Base-by-base conservation (phyloP, 208 protist genomes). In the Trypanosoma congolense region DNA sequence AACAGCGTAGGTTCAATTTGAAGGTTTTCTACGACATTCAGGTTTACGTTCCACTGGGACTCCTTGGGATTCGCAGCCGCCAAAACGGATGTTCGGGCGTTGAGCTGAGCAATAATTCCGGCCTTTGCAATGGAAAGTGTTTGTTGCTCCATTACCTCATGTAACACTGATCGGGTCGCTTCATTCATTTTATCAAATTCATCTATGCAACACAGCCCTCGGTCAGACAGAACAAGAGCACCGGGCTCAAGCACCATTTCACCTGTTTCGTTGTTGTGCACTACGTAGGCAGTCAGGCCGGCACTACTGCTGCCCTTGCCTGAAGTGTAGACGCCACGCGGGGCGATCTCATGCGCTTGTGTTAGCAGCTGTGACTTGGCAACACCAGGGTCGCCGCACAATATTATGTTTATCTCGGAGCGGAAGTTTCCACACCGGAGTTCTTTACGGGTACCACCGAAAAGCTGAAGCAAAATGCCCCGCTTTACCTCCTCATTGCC, bases 141-240 rank as follows among this genome's bases (percentile, higher is more conserved):
- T 74, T 99, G 98, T 83, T 99, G 98, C 80, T 99, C 99, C 98
- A 99, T 99, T 18, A 95, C 98, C 80, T 99, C 99, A 71, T 99
- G 98, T 35, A 99, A 77, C 52, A 99, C 96, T 0, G 95, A 97
- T 25, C 98, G 83, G 2, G 97, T 98, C 6, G 83, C 69, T 40
- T 99, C 97, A 63, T 83, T 92, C 98, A 99, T 99, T 78, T 99
- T 99, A 75, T 99, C 99, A 77, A 99, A 99, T 80, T 99, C 99
- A 69, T 99, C 99, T 50, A 99, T 99, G 81, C 98, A 99, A 77
- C 99, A 99, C 16, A 99, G 71, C 42, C 99, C 99, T 6, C 90
- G 79, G 65, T 99, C 98, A 25, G 84, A 96, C 0, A 99, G 77
- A 5, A 99, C 97, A 0, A 99, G 75, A 6, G 98, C 98, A 70